phyloP scores from a whole-genome alignment of 371 early-diverging fungal species.

The Homolaphlyctis polyrhiza region DNA sequence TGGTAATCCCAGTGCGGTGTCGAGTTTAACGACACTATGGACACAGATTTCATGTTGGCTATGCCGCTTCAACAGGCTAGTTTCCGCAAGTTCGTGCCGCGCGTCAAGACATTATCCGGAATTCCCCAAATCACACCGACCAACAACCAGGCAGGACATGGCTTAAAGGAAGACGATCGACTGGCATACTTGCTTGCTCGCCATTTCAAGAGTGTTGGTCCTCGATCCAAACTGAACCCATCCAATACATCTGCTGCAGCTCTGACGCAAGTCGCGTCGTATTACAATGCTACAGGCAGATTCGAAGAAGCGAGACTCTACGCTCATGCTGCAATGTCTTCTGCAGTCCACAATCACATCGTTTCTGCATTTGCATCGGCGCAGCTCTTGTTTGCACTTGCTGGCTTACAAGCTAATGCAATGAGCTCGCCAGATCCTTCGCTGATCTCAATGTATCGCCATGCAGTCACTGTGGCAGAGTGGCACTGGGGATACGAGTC shows the following conservation, averaged over 20 bases:
- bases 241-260: slow-evolving; percentile 21
- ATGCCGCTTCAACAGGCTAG: slow-evolving; percentile 17
- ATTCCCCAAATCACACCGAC: slow-evolving; percentile 12
- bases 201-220: slow-evolving; percentile 41
- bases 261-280: slow-evolving; percentile 30
- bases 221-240: slow-evolving; percentile 24
- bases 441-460: slow-evolving; percentile 15
- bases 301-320: slow-evolving; percentile 39
- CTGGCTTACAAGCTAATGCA: background rate
- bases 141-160: background rate
- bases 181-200: slow-evolving; percentile 37
- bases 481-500: slow-evolving; percentile 38
- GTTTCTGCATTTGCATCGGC: slow-evolving; percentile 27
- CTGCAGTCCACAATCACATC: slow-evolving; percentile 19
- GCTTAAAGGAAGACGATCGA: slow-evolving; percentile 25
- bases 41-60: slow-evolving; percentile 28
- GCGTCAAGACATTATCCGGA: slow-evolving; percentile 28
- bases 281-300: slow-evolving; percentile 31
- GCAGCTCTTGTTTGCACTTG: slow-evolving; percentile 26
- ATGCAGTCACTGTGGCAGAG: slow-evolving; percentile 19
- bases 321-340: slow-evolving; percentile 30
- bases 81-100: slow-evolving; percentile 25
- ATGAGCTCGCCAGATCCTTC: slow-evolving; percentile 1
- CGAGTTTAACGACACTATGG: slow-evolving; percentile 28
- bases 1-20: slow-evolving; percentile 41